phyloP scores from a whole-genome alignment of 352 stramenopile species.

The Globisporangium radiosum region DNA sequence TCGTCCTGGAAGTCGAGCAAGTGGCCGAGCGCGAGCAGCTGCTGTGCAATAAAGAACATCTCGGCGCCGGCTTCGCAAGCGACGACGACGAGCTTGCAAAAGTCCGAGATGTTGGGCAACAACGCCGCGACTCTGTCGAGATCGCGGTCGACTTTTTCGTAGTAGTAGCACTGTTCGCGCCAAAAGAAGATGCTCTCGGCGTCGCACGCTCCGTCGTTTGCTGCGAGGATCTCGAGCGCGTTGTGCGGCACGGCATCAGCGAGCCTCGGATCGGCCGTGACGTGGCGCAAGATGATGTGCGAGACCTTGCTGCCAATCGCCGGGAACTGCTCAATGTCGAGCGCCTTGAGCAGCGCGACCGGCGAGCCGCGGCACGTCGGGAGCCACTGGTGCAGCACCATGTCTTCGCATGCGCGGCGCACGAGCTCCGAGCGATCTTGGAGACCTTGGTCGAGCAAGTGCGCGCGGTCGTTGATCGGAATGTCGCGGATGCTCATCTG shows the following conservation, averaged over 20 bases:
- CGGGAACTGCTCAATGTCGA: constrained; percentile 62
- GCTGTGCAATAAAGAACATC: constrained; percentile 61
- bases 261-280: constrained; percentile 29
- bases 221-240: constrained; percentile 33
- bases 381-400: constrained; percentile 72
- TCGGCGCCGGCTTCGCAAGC: constrained; percentile 36
- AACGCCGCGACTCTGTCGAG: constrained; percentile 42
- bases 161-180: constrained; percentile 74
- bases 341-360: constrained; percentile 39
- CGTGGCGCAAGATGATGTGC: constrained; percentile 38
- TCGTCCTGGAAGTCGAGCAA: constrained; percentile 78
- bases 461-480: constrained; percentile 52
- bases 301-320: constrained; percentile 43
- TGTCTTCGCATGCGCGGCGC: constrained; percentile 47
- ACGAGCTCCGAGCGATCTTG: constrained; percentile 57
- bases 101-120: constrained; percentile 62
- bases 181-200: constrained; percentile 71
- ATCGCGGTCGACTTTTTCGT: constrained; percentile 54
- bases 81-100: constrained; percentile 54
- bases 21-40: constrained; percentile 55
- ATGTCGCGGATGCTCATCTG: constrained; percentile 45
- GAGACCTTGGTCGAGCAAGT: constrained; percentile 70
- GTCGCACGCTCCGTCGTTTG: constrained; percentile 33
- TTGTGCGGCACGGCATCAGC: constrained; percentile 32
- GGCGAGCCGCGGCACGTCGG: constrained; percentile 43